Conservation (phyloP, 805 yeast genomes). For the Millerozyma miso region DNA sequence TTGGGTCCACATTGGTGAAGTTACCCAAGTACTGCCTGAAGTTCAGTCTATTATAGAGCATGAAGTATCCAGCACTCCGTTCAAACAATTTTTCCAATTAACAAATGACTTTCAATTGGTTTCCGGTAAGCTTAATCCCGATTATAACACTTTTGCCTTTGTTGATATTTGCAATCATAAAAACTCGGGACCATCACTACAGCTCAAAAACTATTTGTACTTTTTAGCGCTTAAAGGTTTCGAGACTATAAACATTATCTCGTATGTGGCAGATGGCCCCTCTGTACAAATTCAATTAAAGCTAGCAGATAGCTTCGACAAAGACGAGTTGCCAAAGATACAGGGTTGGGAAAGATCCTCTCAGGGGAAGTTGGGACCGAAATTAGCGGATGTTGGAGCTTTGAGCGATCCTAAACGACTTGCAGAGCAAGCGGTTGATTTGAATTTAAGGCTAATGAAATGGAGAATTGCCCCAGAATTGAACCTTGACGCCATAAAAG, state of each 20-base stretch:
- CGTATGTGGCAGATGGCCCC: slow-evolving; percentile 19
- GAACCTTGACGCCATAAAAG: slow-evolving; percentile 60
- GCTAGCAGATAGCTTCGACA: slow-evolving; percentile 7
- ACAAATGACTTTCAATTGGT: slow-evolving; percentile 4
- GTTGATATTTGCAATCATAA: slow-evolving; percentile 28
- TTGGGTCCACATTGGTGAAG: slow-evolving; percentile 36
- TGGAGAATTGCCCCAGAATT: slow-evolving; percentile 91
- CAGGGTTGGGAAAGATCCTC: slow-evolving; percentile 91
- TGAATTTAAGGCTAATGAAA: slow-evolving; percentile 88
- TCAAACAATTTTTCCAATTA: slow-evolving; percentile 12
- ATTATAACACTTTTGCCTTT: slow-evolving; percentile 21
- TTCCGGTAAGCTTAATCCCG: background rate
- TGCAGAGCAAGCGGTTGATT: slow-evolving; percentile 88
- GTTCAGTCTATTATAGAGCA: background rate
- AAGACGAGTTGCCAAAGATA: slow-evolving; percentile 33
- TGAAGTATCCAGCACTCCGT: background rate
- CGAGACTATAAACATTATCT: slow-evolving; percentile 15
- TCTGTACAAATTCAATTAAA: slow-evolving; percentile 16
- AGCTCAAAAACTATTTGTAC: slow-evolving; percentile 56
- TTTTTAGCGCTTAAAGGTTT: slow-evolving; percentile 32
- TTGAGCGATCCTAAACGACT: slow-evolving; percentile 76
- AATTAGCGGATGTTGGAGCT: slow-evolving; percentile 75
- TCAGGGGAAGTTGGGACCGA: slow-evolving; percentile 73
- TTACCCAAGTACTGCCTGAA: slow-evolving; percentile 1
- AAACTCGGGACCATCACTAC: slow-evolving; percentile 42